Base-by-base conservation (phyloP, 257 asterid genomes). In the Ilex asprella region DNA sequence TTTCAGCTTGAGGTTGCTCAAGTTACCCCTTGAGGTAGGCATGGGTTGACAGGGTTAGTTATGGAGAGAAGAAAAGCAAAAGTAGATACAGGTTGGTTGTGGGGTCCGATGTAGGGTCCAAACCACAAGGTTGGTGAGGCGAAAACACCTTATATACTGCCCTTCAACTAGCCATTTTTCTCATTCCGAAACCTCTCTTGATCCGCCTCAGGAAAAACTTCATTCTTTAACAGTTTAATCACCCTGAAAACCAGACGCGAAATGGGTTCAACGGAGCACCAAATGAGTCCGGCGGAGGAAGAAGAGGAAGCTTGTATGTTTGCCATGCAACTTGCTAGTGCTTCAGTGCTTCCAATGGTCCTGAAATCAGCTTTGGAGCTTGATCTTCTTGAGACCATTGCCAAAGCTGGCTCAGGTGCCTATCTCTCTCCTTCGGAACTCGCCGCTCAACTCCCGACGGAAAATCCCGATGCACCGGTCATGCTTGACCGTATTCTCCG, bases 401-500 rank as follows among this genome's bases (percentile, higher is more conserved):
- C 59, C 16, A 67, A 65, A 31, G 60, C 78, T 0, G 80, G 74
- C 6, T 64, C 44, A 13, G 92, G 73, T 16, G 84, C 85, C 9
- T 68, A 58, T 8, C 73, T 82, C 2, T 86, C 91, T 2, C 79
- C 96, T 2, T 58, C 81, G 13, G 83, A 88, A 2, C 66, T 88
- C 44, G 90, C 83, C 2, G 75, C 81, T 29, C 84, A 80, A 67
- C 63, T 89, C 12, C 84, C 88, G 15, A 66, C 81, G 0, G 47
- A 65, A 56, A 86, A 86, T 68, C 72, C 86, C 1, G 84, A 76
- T 9, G 93, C 88, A 5, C 66, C 67, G 0, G 68, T 67, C 62
- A 79, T 79, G 95, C 74, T 88, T 0, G 93, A 86, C 31, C 69
- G 95, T n/a, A 88, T 88, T 39, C 86, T 88, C 68, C 82, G 96